phyloP scores from a whole-genome alignment of 1,139 yeast species.

The Kazachstania sp. region DNA sequence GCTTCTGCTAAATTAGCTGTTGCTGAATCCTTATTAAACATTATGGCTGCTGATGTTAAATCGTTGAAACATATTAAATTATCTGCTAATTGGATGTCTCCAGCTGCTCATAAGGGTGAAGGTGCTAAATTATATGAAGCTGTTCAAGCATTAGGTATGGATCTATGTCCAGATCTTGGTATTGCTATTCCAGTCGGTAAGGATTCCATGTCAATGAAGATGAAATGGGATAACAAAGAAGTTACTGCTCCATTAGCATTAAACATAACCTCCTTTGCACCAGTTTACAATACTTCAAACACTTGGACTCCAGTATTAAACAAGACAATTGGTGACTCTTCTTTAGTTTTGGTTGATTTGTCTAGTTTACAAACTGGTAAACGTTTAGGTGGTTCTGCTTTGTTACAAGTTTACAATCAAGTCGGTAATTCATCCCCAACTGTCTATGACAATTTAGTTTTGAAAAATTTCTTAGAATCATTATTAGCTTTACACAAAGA shows the following conservation, averaged over 20 bases:
- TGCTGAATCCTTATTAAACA: slow-evolving; percentile 85
- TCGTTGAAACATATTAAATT: slow-evolving; percentile 68
- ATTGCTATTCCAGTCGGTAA: slow-evolving; percentile 95
- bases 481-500: slow-evolving; percentile 61
- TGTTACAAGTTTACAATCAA: slow-evolving; percentile 87
- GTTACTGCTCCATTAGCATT: slow-evolving; percentile 94
- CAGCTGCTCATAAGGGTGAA: slow-evolving; percentile 92
- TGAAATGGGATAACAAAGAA: slow-evolving; percentile 92
- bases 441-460: slow-evolving; percentile 56
- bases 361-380: slow-evolving; percentile 47
- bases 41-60: slow-evolving; percentile 84
- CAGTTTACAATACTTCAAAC: slow-evolving; percentile 72
- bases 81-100: slow-evolving; percentile 99
- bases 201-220: slow-evolving; percentile 99
- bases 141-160: slow-evolving; percentile 92
- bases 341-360: slow-evolving; percentile 73
- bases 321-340: slow-evolving; percentile 43
- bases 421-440: slow-evolving; percentile 80
- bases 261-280: slow-evolving; percentile 83
- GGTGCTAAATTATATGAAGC: slow-evolving; percentile 95
- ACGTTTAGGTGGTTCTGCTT: slow-evolving; percentile 85
- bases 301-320: slow-evolving; percentile 93
- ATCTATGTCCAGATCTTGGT: slow-evolving; percentile 88
- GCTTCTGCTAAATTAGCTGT: slow-evolving; percentile 97
- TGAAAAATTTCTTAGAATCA: slow-evolving; percentile 64